Evolutionary conservation across 345 rosid genomes (phyloP).

Genomic region (Viola odorata): DNA sequence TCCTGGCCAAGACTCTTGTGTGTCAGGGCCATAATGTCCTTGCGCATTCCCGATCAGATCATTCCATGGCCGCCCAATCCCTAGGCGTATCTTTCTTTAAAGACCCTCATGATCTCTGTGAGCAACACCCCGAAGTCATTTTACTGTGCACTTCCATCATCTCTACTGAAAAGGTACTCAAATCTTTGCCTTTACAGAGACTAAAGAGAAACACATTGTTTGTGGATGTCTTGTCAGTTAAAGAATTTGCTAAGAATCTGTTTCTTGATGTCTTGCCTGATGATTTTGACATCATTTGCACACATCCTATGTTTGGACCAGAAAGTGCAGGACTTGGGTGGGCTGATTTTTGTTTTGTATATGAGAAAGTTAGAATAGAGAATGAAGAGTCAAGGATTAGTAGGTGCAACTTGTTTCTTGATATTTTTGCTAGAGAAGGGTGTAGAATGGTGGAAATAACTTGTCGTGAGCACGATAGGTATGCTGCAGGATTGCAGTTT

Average conservation of each 20-base stretch:
- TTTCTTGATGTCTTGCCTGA: constrained; percentile 40
- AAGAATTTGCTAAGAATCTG: constrained; percentile 53
- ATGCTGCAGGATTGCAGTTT: constrained; percentile 54
- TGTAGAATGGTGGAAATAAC: constrained; percentile 59
- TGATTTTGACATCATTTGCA: constrained; percentile 63
- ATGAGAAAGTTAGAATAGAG: constrained; percentile 62
- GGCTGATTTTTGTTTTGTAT: constrained; percentile 47
- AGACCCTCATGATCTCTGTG: constrained; percentile 43
- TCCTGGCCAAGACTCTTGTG: constrained; percentile 54
- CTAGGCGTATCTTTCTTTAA: constrained; percentile 51
- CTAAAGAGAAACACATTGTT: constrained; percentile 58
- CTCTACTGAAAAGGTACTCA: constrained; percentile 47
- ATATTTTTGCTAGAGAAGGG: constrained; percentile 36
- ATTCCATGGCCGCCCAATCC: constrained; percentile 34
- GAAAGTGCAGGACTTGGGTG: constrained; percentile 54
- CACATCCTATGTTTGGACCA: constrained; percentile 82
- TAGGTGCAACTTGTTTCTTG: constrained; percentile 36
- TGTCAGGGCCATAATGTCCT: constrained; percentile 60
- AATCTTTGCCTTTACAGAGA: constrained; percentile 50
- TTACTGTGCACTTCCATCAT: constrained; percentile 62
- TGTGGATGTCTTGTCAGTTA: constrained; percentile 75
- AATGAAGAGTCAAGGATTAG: constrained; percentile 27
- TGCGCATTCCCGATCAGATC: constrained; percentile 53
- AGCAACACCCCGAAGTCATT: constrained; percentile 55
- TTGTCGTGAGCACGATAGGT: constrained; percentile 43